phyloP scores from a whole-genome alignment of 768 basidiomycete genomes.

The Lepiota brunneoincarnata region DNA sequence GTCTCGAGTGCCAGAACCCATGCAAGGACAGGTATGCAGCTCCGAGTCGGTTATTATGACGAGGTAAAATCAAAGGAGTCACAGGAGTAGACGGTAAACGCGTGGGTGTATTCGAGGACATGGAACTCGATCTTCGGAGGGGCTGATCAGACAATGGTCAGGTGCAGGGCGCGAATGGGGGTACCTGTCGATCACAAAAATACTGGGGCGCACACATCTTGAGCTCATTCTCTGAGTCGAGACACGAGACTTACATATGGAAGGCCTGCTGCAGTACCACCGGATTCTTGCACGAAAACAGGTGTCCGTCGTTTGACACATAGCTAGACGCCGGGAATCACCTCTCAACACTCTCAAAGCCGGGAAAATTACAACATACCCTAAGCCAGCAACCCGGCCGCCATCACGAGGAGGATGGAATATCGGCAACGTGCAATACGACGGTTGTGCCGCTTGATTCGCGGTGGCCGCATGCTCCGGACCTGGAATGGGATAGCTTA shows the following conservation, averaged over 20 bases:
- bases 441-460: constrained; percentile 40
- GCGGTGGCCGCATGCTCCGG: constrained; percentile 44
- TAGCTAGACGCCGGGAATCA: constrained; percentile 29
- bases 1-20: constrained; percentile 54
- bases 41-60: constrained; percentile 48
- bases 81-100: constrained; percentile 42
- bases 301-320: constrained; percentile 55
- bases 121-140: constrained; percentile 46
- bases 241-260: constrained; percentile 47
- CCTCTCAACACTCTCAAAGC: not conserved
- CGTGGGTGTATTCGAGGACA: constrained; percentile 35
- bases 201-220: constrained; percentile 8
- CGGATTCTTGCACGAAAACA: constrained; percentile 53
- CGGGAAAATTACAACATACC: not conserved
- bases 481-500: constrained; percentile 28
- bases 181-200: constrained; percentile 51
- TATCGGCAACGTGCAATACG: constrained; percentile 51
- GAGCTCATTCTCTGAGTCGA: not conserved
- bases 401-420: constrained; percentile 38
- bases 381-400: constrained; percentile 14
- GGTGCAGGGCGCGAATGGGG: not conserved
- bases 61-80: constrained; percentile 12
- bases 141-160: not conserved
- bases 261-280: constrained; percentile 49
- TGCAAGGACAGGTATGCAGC: constrained; percentile 57